Evolutionary conservation across 176 grass and related monocot genomes (phyloP), one percentile per base, ranked within the genome.

Genomic region (Avena atlantica): DNA sequence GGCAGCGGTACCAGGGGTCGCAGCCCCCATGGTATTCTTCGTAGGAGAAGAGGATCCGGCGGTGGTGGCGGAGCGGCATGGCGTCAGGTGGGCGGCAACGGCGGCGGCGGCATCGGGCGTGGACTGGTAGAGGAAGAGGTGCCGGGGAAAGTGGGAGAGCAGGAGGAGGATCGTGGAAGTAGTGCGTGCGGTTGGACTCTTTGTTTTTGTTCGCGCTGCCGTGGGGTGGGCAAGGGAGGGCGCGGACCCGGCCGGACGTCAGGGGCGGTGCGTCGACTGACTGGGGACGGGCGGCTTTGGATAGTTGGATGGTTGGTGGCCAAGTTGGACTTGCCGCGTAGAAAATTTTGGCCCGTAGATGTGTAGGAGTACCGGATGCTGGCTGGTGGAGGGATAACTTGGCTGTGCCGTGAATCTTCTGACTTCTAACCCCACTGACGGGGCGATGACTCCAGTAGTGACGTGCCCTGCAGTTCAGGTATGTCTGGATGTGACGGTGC

Each of bases 321-420:
- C 78, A 70, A 77, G 78, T 86, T 82, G 78, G 83, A 85, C 83
- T 69, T 21, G 59, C 78, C 20, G 50, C 71, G 83, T 86, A 24
- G 77, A 89, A 89, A 58, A 60, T 81, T 51, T 19, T 47, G 45
- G 56, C 12, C 1, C 9, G 21, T 8, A 14, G 62, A 65, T 14
- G 7, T 58, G n/a, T 14, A 5, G 66, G 53, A 34, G n/a, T 4
- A 61, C 20, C 0, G 45, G 34, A 12, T 73, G 70, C 70, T 48
- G 45, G 2, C 42, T 48, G 45, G 5, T 17, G 16, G 37, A 34
- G 19, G 75, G 42, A 36, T 62, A 40, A 44, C 85, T 70, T 84
- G 8, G 9, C 81, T 78, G 52, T 10, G 13, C 37, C 63, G 45
- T 17, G 12, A 51, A 36, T 72, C 25, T 48, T 62, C 68, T 49